Evolutionary conservation across 371 early-diverging fungal species (phyloP).

Genomic region (Mortierella sp.): DNA sequence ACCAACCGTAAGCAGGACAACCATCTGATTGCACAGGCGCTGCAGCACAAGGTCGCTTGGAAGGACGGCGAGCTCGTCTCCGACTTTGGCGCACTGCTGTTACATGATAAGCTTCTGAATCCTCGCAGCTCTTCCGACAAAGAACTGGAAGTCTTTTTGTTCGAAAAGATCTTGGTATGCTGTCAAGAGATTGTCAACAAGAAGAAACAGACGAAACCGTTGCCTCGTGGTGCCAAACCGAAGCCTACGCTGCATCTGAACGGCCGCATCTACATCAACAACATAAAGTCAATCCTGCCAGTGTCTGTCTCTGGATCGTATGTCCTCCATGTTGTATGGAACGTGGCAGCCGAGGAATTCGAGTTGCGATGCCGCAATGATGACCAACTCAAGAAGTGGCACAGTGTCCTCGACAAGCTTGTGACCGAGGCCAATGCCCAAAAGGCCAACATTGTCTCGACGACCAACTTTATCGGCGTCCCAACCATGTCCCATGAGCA

Average conservation of each 20-base stretch:
- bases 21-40: constrained; percentile 75
- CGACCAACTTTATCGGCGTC: constrained; percentile 56
- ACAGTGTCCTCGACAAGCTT: constrained; percentile 56
- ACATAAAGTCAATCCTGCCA: constrained; percentile 83
- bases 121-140: constrained; percentile 78
- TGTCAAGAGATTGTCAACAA: constrained; percentile 77
- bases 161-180: constrained; percentile 89
- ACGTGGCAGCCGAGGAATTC: constrained; percentile 81
- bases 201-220: constrained; percentile 34
- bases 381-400: constrained; percentile 93
- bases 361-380: constrained; percentile 60
- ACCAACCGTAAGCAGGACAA: constrained; percentile 92
- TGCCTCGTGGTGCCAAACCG: constrained; percentile 18
- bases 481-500: constrained; percentile 36
- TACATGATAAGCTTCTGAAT: constrained; percentile 88
- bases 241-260: constrained; percentile 75
- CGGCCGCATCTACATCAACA: constrained; percentile 80
- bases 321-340: constrained; percentile 46
- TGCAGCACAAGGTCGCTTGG: constrained; percentile 85
- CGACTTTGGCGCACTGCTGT: constrained; percentile 83
- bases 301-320: constrained; percentile 66
- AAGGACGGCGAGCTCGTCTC: constrained; percentile 81
- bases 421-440: constrained; percentile 38
- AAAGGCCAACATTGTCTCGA: constrained; percentile 43
- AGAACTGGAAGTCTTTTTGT: constrained; percentile 85